These are phyloP conservation scores for Lunularia cruciata DNA, from an alignment of 225 moss, liverwort and hornwort species.

Conservation along the genomic window DNA sequence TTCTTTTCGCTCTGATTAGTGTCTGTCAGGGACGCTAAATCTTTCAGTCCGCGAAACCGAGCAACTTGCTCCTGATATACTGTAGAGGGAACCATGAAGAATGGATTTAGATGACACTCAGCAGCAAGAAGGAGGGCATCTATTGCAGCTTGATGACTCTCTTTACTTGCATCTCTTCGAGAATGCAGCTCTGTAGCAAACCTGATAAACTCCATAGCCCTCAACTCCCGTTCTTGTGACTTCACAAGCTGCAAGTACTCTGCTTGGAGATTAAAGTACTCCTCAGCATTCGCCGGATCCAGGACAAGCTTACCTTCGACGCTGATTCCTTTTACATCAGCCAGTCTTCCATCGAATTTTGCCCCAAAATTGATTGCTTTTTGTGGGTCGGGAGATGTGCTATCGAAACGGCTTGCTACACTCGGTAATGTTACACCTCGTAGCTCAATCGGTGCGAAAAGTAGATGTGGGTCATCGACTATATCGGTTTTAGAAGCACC, in stretches of 20 bases:
- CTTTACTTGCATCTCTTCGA: constrained; percentile 55
- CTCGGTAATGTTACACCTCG: constrained; percentile 62
- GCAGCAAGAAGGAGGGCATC: constrained; percentile 94
- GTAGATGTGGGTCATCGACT: constrained; percentile 61
- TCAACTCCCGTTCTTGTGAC: constrained; percentile 70
- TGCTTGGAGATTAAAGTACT: constrained; percentile 68
- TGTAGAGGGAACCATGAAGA: constrained; percentile 75
- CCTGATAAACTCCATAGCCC: constrained; percentile 73
- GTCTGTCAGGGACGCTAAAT: constrained; percentile 5
- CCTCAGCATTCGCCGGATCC: constrained; percentile 63
- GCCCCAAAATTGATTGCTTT: constrained; percentile 39
- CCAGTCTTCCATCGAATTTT: constrained; percentile 53
- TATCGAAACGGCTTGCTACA: constrained; percentile 60
- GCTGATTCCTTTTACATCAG: constrained; percentile 5
- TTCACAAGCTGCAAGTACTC: constrained; percentile 90
- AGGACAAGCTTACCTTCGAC: constrained; percentile 55
- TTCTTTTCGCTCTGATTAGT: not conserved
- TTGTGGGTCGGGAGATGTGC: constrained; percentile 48
- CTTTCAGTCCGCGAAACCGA: constrained; percentile 33
- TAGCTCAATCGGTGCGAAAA: constrained; percentile 77
- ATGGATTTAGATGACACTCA: constrained; percentile 90
- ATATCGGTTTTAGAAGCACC: constrained; percentile 56
- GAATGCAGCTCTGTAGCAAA: constrained; percentile 80
- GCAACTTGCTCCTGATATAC: constrained; percentile 58
- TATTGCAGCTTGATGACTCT: constrained; percentile 78